Conservation (phyloP, 208 protist species). For the Trypanosoma brucei region DNA sequence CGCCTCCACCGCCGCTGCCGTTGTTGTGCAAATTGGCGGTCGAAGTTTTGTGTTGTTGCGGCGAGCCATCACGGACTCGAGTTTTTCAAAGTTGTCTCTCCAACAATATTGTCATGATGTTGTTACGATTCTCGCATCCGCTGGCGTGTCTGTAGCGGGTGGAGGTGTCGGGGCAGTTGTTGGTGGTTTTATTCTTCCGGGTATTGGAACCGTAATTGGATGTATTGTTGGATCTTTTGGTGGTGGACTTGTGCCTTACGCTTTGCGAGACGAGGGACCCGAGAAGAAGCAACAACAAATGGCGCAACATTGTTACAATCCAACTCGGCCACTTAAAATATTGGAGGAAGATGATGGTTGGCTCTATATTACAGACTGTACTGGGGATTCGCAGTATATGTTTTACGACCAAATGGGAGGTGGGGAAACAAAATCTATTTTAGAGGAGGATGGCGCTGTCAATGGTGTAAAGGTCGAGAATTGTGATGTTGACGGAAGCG, state of each 20-base stretch:
- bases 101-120: conserved; percentile 56
- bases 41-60: conserved; percentile 33
- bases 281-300: conserved; percentile 23
- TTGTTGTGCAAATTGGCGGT: conserved; percentile 35
- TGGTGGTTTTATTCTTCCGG: conserved; percentile 50
- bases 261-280: conserved; percentile 33
- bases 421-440: too few species aligned
- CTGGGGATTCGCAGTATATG: conserved; percentile 4
- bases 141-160: conserved; percentile 36
- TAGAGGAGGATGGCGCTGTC: background rate
- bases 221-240: conserved; percentile 22
- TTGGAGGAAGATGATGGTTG: conserved; percentile 22
- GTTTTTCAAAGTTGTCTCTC: conserved; percentile 22
- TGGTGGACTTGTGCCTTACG: conserved; percentile 36
- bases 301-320: background rate
- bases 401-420: background rate
- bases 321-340: conserved; percentile 6
- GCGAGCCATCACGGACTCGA: conserved; percentile 20
- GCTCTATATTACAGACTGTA: conserved; percentile 19
- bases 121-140: conserved; percentile 32
- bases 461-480: background rate
- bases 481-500: background rate
- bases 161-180: conserved; percentile 43
- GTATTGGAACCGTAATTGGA: conserved; percentile 62
- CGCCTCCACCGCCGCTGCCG: conserved; percentile 43